Conservation (phyloP, 225 moss, liverwort and hornwort genomes). For the Polytrichum commune region DNA sequence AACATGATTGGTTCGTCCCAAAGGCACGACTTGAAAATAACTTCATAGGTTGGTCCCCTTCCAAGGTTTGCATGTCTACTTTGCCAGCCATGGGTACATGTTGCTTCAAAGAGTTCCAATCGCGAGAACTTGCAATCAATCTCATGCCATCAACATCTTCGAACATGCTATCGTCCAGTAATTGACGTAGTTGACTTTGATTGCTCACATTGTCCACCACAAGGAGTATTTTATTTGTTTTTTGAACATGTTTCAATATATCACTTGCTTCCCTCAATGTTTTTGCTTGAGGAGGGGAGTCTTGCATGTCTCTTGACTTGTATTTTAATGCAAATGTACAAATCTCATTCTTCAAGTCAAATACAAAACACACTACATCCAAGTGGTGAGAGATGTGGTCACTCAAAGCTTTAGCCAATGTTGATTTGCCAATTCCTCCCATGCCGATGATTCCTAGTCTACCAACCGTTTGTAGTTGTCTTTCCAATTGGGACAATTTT, state of each 20-base stretch:
- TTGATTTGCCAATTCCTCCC: not conserved
- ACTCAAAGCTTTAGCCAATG: not conserved
- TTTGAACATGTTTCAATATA: not conserved
- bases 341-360: not conserved
- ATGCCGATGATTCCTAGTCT: not conserved
- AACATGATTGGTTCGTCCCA: not conserved
- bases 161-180: not conserved
- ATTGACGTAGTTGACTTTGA: not conserved
- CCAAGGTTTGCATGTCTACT: conserved; percentile 2
- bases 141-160: not conserved
- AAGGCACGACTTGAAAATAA: conserved; percentile 5
- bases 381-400: not conserved
- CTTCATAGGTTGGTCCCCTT: not conserved
- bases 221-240: not conserved
- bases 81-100: conserved; percentile 1
- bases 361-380: not conserved
- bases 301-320: not conserved
- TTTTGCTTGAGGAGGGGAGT: not conserved
- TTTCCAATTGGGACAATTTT: not conserved
- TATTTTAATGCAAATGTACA: not conserved
- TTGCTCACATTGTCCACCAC: not conserved
- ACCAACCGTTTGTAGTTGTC: not conserved
- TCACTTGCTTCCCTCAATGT: not conserved
- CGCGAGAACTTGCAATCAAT: not conserved
- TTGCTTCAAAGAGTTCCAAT: not conserved